phyloP scores from a whole-genome alignment of 495 filamentous ascomycete genomes.

The Amniculicola lignicola region DNA sequence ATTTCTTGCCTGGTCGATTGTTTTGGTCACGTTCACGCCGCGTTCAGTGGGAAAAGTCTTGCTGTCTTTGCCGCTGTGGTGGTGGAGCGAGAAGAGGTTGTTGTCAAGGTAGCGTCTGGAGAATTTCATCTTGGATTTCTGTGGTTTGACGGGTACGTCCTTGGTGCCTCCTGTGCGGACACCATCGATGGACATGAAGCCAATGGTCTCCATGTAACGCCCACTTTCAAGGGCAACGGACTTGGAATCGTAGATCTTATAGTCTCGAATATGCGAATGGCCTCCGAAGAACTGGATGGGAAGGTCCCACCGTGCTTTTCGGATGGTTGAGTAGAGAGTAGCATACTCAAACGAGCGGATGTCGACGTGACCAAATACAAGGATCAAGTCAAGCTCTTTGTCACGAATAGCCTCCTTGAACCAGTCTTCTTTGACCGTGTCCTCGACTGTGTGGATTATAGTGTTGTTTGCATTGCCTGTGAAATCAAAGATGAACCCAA shows the following conservation, averaged over 20 bases:
- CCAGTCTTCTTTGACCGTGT: constrained; percentile 80
- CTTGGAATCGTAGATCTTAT: constrained; percentile 71
- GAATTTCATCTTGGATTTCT: constrained; percentile 53
- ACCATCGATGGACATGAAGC: constrained; percentile 85
- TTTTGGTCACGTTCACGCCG: constrained; percentile 68
- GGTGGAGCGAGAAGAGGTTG: constrained; percentile 78
- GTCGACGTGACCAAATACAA: constrained; percentile 84
- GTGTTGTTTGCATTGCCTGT: constrained; percentile 85
- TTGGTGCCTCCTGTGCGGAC: constrained; percentile 47
- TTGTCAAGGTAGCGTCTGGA: constrained; percentile 89
- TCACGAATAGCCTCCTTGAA: constrained; percentile 83
- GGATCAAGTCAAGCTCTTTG: constrained; percentile 75
- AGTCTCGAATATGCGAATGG: constrained; percentile 87
- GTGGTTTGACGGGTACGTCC: constrained; percentile 38
- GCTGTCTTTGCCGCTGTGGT: constrained; percentile 71
- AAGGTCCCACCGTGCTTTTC: constrained; percentile 68
- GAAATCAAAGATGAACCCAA: constrained; percentile 95
- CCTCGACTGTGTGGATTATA: constrained; percentile 69
- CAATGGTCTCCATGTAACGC: constrained; percentile 97
- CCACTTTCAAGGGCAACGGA: constrained; percentile 83
- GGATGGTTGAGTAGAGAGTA: constrained; percentile 72
- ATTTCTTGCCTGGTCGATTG: constrained; percentile 67
- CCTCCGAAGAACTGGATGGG: constrained; percentile 94
- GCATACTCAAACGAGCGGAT: constrained; percentile 75
- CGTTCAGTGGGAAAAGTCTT: constrained; percentile 73